Evolutionary conservation across 202 grass and related monocot species (phyloP).

Genomic region (Carex sylvatica): DNA sequence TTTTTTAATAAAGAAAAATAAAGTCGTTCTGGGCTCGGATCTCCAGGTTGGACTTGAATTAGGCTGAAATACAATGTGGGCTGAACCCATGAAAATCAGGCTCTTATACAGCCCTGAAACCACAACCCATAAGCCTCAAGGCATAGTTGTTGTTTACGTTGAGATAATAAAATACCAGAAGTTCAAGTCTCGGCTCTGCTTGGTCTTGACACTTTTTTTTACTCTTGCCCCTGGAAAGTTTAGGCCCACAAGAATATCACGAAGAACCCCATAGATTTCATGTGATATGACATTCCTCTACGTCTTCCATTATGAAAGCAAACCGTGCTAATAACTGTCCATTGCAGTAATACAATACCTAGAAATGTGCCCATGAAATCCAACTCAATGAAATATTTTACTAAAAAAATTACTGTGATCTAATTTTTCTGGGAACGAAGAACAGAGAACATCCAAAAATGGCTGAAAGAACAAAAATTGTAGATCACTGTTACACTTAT

Average conservation of each 20-base stretch:
- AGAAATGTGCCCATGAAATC: background rate
- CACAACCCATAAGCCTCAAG: background rate
- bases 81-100: background rate
- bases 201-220: too few species aligned
- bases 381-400: background rate
- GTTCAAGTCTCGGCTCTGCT: too few species aligned
- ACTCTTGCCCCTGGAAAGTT: too few species aligned
- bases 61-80: background rate
- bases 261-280: background rate
- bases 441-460: conserved; percentile 6
- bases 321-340: background rate
- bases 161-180: too few species aligned
- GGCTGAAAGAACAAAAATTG: conserved; percentile 22
- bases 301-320: background rate
- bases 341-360: background rate
- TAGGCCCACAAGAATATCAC: background rate
- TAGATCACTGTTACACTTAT: conserved; percentile 24
- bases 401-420: too few species aligned
- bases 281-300: background rate
- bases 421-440: background rate
- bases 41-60: background rate
- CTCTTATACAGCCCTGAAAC: background rate
- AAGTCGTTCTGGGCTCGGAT: background rate
- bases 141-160: too few species aligned
- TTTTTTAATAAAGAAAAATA: too few species aligned